Evolutionary conservation across 2,329 filamentous ascomycete species (phyloP), one percentile per base, ranked within the genome.

Genomic region (Claviceps pusilla): DNA sequence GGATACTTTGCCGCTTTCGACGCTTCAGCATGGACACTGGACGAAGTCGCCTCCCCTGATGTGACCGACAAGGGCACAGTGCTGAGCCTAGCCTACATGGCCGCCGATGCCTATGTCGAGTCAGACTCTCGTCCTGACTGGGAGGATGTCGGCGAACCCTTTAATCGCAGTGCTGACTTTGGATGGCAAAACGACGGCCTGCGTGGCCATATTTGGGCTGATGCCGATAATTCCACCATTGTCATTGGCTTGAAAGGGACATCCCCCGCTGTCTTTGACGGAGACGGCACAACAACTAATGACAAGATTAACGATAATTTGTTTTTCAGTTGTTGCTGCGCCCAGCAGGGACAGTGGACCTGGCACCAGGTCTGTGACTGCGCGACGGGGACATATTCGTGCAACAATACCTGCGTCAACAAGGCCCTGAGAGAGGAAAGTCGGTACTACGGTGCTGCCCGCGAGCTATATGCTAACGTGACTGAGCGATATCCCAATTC

Each of bases 241-340:
- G 83, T 97, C 46, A 93, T 97, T 59, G 90, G 89, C 5, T 71
- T 98, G 55, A 98, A 98, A 71, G 93, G 91, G 53, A 96, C 90
- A 0, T 87, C 84, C 1, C 81, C 85, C 2, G 91, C 93, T 12
- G 83, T 97, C 3, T 97, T 96, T 65, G 91, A 97, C 67, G 93
- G 93, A n/a, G 87, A 91, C 42, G 91, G 90, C 52, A 97, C 93
- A 1, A 97, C 91, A 0, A 95, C 89, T 31, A 95, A 95, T 61
- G 93, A 98, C 72, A 98, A 98, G 72, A 76, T 90, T 64, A 98
- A 97, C 67, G 93, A 98, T 70, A 98, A 98, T 66, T 76, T 98
- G 10, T 95, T 95, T 70, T 96, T 96, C 72, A 95, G 90, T 65
- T 98, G 93, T 71, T 98, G 93, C 69, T 98, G 93, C 69, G 93